These are phyloP conservation scores for Coemansia sp. DNA, from an alignment of 192 early-diverging fungal species.

Conservation along the genomic window DNA sequence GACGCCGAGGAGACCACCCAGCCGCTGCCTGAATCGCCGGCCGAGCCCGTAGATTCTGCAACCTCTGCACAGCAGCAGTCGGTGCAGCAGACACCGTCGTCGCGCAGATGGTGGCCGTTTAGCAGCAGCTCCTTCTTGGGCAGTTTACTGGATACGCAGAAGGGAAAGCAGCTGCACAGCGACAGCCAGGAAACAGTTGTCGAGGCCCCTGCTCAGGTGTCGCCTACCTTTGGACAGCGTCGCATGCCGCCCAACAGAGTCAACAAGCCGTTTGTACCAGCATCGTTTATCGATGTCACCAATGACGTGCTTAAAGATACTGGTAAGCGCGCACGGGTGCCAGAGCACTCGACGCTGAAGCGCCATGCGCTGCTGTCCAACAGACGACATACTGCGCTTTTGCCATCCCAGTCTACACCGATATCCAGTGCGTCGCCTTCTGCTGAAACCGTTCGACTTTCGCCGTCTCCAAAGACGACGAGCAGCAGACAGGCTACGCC, in stretches of 20 bases:
- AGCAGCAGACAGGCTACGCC: slow-evolving; percentile 17
- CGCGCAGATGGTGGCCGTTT: slow-evolving; percentile 43
- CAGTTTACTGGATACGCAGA: slow-evolving; percentile 5
- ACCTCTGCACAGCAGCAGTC: not conserved
- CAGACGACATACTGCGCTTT: slow-evolving; percentile 12
- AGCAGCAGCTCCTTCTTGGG: slow-evolving; percentile 22
- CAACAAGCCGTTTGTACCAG: slow-evolving; percentile 20
- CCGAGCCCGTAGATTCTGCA: not conserved
- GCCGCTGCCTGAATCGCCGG: slow-evolving; percentile 6
- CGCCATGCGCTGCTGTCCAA: slow-evolving; percentile 12
- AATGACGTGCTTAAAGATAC: not conserved
- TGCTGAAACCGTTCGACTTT: slow-evolving; percentile 5
- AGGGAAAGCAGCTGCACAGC: slow-evolving; percentile 2
- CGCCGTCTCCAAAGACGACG: not conserved
- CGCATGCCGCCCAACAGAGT: slow-evolving; percentile 16
- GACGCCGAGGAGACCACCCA: slow-evolving; percentile 9
- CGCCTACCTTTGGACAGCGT: slow-evolving; percentile 9
- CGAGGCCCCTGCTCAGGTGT: not conserved
- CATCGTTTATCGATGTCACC: slow-evolving; percentile 42
- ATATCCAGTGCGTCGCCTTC: not conserved
- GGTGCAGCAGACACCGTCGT: not conserved
- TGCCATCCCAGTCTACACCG: slow-evolving; percentile 6
- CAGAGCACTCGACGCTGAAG: slow-evolving; percentile 13
- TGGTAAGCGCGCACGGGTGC: slow-evolving; percentile 16
- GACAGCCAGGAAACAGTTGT: not conserved